Evolutionary conservation across 1,284 basidiomycete species (phyloP), one percentile per base, ranked within the genome.

Genomic region (Tylopilus sp.): DNA sequence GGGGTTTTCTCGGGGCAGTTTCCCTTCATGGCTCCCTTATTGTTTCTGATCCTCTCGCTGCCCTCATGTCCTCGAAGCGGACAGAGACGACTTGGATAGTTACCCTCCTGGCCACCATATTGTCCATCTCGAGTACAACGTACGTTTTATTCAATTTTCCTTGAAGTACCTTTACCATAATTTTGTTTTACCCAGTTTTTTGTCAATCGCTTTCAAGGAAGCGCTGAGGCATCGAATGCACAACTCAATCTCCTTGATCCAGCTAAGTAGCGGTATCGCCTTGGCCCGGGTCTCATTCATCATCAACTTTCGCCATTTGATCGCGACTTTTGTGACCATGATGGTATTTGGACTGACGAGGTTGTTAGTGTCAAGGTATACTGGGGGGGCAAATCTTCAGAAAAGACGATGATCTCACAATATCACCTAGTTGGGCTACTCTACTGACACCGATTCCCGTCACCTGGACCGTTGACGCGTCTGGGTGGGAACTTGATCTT

Each of bases 181-280:
- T 12, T 47, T 12, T 9, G 1, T 10, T 4, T 33, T 23, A 1
- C 29, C 8, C 11, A 57, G 56, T 10, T 55, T 38, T 12, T 37
- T 57, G n/a, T 39, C 54, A 0, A 49, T 43, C 5, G 34, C 57
- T 4, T 23, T 57, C 26, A 56, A 47, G 21, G 45, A 53, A 26
- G 56, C 57, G 16, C 30, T 58, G 35, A 44, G 37, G 9, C 56
- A 58, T 31, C 35, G 53, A 5, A 57, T 57, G 53, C 50, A 45
- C 6, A n/a, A n/a, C 2, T 25, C 56, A 9, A 56, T 58, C 5
- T 52, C 53, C 7, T 33, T 57, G 26, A 41, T 59, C 2, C 6
- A 48, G 6, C 31, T 55, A 9, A 49, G 30, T 16, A 8, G 53
- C 1, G 53, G 44, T 3, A 47, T 57, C 6, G 56, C 53, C 15